These are phyloP conservation scores for Candida glucosophila DNA, from an alignment of 1,139 yeast species.

Conservation along the genomic window DNA sequence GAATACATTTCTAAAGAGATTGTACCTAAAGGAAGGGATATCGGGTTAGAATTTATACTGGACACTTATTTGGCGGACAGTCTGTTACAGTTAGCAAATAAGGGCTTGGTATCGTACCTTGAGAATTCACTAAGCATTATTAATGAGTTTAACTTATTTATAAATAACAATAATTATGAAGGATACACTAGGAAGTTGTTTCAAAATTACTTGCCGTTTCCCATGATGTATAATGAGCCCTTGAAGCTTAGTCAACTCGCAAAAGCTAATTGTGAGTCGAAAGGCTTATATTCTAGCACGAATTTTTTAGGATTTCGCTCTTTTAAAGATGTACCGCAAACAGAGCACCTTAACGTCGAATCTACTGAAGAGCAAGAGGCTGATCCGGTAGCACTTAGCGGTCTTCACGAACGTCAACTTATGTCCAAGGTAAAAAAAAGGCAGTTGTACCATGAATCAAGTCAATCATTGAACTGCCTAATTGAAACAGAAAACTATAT, in stretches of 20 bases:
- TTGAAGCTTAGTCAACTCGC: conserved; percentile 45
- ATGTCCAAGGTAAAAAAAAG: conserved; percentile 35
- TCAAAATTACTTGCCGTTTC: conserved; percentile 58
- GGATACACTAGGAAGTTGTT: conserved; percentile 54
- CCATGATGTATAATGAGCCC: conserved; percentile 80
- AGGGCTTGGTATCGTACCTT: conserved; percentile 21
- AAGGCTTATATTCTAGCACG: conserved; percentile 28
- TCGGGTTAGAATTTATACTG: conserved; percentile 1
- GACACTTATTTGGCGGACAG: conserved; percentile 3
- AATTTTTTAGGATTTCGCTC: conserved; percentile 21
- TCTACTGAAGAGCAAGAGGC: conserved; percentile 11
- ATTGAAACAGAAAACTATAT: conserved; percentile 28
- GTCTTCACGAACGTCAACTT: conserved; percentile 42
- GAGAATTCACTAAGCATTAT: conserved; percentile 35
- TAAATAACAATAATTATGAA: conserved; percentile 58
- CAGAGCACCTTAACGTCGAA: conserved; percentile 21
- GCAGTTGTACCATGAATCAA: conserved; percentile 37
- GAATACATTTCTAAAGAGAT: conserved; percentile 15
- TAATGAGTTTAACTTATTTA: conserved; percentile 54
- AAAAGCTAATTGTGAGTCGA: conserved; percentile 27
- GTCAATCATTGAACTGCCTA: conserved; percentile 45
- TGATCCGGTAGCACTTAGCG: conserved; percentile 38
- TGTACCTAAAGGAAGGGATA: conserved; percentile 10
- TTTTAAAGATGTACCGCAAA: conserved; percentile 13
- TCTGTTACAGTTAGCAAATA: conserved; percentile 16